Evolutionary conservation across 1,284 basidiomycete species (phyloP).

Genomic region (Volvariella surrecta): DNA sequence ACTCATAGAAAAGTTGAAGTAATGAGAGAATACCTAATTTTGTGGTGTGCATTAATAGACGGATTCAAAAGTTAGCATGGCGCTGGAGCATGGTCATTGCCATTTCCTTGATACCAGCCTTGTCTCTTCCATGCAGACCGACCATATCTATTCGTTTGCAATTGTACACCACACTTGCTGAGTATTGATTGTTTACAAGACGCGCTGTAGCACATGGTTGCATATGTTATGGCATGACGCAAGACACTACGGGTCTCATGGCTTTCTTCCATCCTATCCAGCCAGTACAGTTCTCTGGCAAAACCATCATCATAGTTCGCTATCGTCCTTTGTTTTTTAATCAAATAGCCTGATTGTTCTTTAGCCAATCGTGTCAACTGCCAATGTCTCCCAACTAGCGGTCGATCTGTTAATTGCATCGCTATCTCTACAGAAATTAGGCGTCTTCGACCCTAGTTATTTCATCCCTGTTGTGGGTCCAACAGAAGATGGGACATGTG

Average conservation of each 20-base stretch:
- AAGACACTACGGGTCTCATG: constrained; percentile 14
- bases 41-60: too few species aligned
- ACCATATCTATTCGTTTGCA: too few species aligned
- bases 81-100: too few species aligned
- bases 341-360: constrained; percentile 1
- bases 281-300: constrained; percentile 26
- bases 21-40: constrained; percentile 20
- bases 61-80: too few species aligned
- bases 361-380: constrained; percentile 74
- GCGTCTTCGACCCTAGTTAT: constrained; percentile 50
- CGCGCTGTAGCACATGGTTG: too few species aligned
- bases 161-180: too few species aligned
- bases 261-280: constrained; percentile 27
- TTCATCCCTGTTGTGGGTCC: constrained; percentile 63
- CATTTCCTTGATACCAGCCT: too few species aligned
- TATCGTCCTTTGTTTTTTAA: constrained; percentile 16
- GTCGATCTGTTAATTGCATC: constrained; percentile 67
- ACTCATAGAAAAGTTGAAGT: constrained; percentile 77
- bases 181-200: not conserved
- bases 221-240: too few species aligned
- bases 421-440: constrained; percentile 49
- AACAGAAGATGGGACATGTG: constrained; percentile 45
- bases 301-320: constrained; percentile 39
- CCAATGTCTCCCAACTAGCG: constrained; percentile 72
- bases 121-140: too few species aligned